phyloP scores from a whole-genome alignment of 1,284 basidiomycete species.

The Melampsora larici-populina region DNA sequence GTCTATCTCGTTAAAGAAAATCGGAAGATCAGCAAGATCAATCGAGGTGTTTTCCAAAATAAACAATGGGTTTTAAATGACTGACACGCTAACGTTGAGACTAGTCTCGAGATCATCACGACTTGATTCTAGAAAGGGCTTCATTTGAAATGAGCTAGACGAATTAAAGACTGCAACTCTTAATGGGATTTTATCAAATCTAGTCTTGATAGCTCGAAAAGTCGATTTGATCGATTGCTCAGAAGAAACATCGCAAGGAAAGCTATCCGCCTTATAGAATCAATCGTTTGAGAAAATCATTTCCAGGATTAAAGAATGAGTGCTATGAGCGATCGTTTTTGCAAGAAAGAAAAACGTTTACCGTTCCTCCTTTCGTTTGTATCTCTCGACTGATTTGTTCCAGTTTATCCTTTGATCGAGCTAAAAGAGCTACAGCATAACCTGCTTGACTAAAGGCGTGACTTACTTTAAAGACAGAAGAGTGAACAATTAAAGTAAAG shows the following conservation, averaged over 20 bases:
- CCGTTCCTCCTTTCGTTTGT: not conserved
- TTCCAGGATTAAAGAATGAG: not conserved
- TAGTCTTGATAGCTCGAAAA: not conserved
- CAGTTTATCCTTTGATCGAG: not conserved
- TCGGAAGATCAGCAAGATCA: not conserved
- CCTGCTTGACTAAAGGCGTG: not conserved
- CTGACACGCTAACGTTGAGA: conserved; percentile 5
- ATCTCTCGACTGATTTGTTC: not conserved
- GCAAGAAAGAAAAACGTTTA: not conserved
- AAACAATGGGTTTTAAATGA: not conserved
- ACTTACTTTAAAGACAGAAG: not conserved
- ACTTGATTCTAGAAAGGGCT: not conserved
- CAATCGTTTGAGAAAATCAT: not conserved
- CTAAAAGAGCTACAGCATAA: not conserved
- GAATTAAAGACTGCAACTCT: conserved; percentile 6
- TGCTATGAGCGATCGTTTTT: not conserved
- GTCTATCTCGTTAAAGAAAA: not conserved
- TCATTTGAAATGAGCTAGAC: not conserved
- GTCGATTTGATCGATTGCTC: not conserved
- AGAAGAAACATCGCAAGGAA: not conserved
- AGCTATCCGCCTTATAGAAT: not conserved
- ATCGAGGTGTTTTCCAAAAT: no score
- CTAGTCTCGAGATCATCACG: not conserved
- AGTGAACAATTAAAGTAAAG: not conserved
- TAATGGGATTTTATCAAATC: not conserved